Evolutionary conservation across 768 basidiomycete genomes (phyloP).

Genomic region (Mycena alexandri): DNA sequence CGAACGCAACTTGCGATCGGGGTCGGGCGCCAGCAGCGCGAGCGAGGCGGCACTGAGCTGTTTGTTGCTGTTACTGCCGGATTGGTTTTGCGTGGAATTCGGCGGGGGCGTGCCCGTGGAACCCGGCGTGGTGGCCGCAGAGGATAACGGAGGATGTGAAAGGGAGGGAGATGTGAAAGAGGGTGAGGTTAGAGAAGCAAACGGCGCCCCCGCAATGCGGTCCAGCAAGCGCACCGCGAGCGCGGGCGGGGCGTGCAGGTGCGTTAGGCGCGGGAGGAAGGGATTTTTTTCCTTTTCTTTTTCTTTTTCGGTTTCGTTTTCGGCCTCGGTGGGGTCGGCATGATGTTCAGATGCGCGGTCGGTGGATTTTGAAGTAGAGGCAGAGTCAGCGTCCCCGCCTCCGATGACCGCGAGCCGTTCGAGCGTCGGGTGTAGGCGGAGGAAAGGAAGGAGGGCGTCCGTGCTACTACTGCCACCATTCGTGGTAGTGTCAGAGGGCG

Average conservation of each 20-base stretch:
- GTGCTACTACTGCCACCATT: neutral
- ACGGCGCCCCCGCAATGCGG: conserved; percentile 15
- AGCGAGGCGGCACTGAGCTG: conserved; percentile 27
- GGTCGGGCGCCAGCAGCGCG: conserved; percentile 33
- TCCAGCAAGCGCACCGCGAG: conserved; percentile 25
- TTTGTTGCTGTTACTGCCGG: neutral
- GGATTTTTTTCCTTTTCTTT: neutral
- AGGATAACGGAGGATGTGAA: too few relatives aligned
- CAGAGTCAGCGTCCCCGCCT: conserved; percentile 8
- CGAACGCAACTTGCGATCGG: neutral
- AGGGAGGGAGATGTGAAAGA: neutral
- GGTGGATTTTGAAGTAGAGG: neutral
- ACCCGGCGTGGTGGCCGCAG: neutral
- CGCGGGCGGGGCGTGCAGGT: conserved; percentile 36
- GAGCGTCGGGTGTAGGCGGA: conserved; percentile 33
- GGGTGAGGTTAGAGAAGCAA: neutral
- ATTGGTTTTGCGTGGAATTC: neutral
- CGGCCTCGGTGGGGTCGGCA: too few relatives aligned
- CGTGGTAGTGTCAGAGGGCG: neutral
- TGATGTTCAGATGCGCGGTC: too few relatives aligned
- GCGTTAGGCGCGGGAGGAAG: conserved; percentile 36
- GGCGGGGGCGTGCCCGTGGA: neutral
- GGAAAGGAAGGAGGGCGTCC: conserved; percentile 28
- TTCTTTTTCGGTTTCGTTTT: neutral
- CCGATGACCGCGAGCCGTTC: conserved; percentile 35